A percentile compares a stretch with the other conserved stretches of the same genome.
Conservation (phyloP, 1,284 basidiomycete genomes). For the Cryptococcus depauperatus region DNA sequence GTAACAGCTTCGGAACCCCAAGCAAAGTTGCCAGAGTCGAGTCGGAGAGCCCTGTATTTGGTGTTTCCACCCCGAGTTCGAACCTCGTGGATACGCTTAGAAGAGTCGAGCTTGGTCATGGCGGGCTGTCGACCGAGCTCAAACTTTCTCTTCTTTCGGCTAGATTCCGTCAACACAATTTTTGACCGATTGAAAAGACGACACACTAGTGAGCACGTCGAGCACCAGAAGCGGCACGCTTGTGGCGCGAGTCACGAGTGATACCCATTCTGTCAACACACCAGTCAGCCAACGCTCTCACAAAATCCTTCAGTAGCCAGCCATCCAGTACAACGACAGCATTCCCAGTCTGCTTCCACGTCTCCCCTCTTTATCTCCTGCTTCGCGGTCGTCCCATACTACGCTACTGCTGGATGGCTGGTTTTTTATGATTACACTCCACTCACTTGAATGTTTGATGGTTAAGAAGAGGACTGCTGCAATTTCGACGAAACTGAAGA, state of each 20-base stretch:
- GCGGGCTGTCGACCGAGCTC: constrained; percentile 94
- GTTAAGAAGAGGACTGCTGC: not conserved
- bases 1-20: constrained; percentile 91
- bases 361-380: not conserved
- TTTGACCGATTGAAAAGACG: not conserved
- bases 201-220: constrained; percentile 66
- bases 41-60: constrained; percentile 88
- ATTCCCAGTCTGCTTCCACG: not conserved
- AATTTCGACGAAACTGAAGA: too few species aligned
- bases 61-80: constrained; percentile 86
- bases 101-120: constrained; percentile 78
- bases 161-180: constrained; percentile 3
- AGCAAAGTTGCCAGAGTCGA: constrained; percentile 91
- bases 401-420: constrained; percentile 1
- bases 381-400: not conserved
- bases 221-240: constrained; percentile 84
- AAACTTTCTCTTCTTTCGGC: constrained; percentile 97
- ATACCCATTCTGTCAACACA: constrained; percentile 58
- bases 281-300: not conserved
- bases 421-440: too few species aligned
- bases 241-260: constrained; percentile 87
- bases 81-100: constrained; percentile 86
- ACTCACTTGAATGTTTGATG: constrained; percentile 4
- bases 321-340: not conserved
- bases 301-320: not conserved